Percentiles rank a stretch among this genome's conserved stretches.
Evolutionary conservation across 371 early-diverging fungal genomes (phyloP).

Genomic region (Coemansia sp.): DNA sequence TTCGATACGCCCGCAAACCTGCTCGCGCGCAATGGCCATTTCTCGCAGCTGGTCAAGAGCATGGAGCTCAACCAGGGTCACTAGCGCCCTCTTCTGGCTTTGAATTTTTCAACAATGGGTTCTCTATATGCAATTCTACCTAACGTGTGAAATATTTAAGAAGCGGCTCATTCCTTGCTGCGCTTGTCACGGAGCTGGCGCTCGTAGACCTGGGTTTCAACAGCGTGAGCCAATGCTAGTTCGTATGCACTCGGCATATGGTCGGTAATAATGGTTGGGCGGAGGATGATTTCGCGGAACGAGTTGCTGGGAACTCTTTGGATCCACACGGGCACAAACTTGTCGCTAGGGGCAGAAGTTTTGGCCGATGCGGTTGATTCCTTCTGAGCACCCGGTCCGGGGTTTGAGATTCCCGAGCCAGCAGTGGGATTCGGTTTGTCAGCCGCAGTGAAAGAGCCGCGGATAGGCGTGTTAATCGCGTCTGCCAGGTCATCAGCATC

Average conservation of each 20-base stretch:
- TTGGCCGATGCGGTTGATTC: background rate
- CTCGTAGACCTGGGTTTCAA: conserved; percentile 49
- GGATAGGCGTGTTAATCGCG: conserved; percentile 38
- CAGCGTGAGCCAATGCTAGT: conserved; percentile 49
- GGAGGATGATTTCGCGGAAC: conserved; percentile 45
- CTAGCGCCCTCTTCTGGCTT: too few relatives aligned
- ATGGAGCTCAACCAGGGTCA: too few relatives aligned
- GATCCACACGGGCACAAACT: conserved; percentile 44
- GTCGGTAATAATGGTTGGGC: conserved; percentile 46
- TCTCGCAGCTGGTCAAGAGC: too few relatives aligned
- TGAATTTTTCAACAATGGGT: too few relatives aligned
- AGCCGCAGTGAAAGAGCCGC: background rate
- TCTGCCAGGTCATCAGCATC: conserved; percentile 39
- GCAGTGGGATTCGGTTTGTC: background rate
- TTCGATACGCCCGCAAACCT: too few relatives aligned
- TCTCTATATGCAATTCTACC: too few relatives aligned
- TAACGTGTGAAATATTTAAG: too few relatives aligned
- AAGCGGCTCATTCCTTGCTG: background rate
- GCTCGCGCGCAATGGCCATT: too few relatives aligned
- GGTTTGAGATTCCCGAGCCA: too few relatives aligned
- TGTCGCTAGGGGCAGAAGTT: conserved; percentile 11
- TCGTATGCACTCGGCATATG: conserved; percentile 54
- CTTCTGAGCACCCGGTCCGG: background rate
- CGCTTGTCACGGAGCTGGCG: conserved; percentile 26
- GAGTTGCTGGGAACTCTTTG: conserved; percentile 27